Conservation (phyloP, 441 rosid genomes). For the Viola pubescens region DNA sequence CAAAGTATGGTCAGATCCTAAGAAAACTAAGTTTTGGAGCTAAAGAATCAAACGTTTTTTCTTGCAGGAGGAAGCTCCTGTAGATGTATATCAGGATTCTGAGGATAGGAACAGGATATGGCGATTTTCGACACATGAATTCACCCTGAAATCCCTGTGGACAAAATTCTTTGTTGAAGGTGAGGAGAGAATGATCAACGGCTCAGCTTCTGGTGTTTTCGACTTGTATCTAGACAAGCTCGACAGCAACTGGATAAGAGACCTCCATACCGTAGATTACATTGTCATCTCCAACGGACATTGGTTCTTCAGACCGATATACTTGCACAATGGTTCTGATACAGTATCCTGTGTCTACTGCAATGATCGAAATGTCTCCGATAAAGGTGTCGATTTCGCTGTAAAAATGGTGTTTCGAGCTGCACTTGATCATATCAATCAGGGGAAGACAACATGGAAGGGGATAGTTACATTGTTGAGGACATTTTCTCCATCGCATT, state of each 20-base stretch:
- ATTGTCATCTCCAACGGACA: conserved; percentile 63
- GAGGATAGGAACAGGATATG: conserved; percentile 59
- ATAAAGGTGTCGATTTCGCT: conserved; percentile 33
- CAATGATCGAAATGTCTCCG: conserved; percentile 35
- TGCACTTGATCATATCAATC: conserved; percentile 31
- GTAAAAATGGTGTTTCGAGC: conserved; percentile 37
- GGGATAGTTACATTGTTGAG: conserved; percentile 38
- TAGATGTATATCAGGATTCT: conserved; percentile 37
- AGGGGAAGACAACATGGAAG: conserved; percentile 30
- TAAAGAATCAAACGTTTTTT: not conserved
- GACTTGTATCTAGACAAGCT: conserved; percentile 42
- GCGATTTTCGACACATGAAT: conserved; percentile 51
- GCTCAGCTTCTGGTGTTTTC: conserved; percentile 36
- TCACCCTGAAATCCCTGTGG: conserved; percentile 65
- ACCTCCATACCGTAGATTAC: conserved; percentile 39
- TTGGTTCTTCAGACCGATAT: conserved; percentile 71
- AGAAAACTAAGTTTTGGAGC: not conserved
- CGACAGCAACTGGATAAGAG: conserved; percentile 44
- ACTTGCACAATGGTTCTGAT: conserved; percentile 33
- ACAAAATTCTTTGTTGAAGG: conserved; percentile 51
- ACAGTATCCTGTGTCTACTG: conserved; percentile 62
- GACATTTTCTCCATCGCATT: conserved; percentile 83
- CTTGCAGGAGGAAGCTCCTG: conserved; percentile 61
- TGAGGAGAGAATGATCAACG: conserved; percentile 39
- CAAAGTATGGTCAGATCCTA: too few relatives aligned